phyloP scores from a whole-genome alignment of 495 filamentous ascomycete species.

The Penicillium canescens region DNA sequence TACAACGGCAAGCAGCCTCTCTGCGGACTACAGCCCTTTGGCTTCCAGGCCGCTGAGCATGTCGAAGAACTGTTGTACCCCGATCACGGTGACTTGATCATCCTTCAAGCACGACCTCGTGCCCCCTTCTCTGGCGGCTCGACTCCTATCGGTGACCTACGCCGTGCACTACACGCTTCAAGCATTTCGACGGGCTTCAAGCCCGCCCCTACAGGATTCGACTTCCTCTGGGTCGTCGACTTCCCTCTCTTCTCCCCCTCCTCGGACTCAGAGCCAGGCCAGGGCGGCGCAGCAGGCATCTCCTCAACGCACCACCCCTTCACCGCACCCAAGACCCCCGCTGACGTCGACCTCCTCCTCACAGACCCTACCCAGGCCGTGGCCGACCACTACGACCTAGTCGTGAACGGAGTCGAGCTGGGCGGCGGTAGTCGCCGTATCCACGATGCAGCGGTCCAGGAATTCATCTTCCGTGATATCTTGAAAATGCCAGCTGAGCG shows the following conservation, averaged over 20 bases:
- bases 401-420: conserved; percentile 92
- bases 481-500: conserved; percentile 64
- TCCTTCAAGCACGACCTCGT: conserved; percentile 75
- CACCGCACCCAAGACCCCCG: conserved; percentile 73
- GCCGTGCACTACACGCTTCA: conserved; percentile 66
- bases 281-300: conserved; percentile 77
- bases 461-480: conserved; percentile 81
- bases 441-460: conserved; percentile 80
- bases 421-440: conserved; percentile 93
- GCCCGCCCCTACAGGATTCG: conserved; percentile 52
- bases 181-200: conserved; percentile 63
- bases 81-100: conserved; percentile 71
- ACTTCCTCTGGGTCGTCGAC: conserved; percentile 79
- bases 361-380: conserved; percentile 69
- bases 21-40: conserved; percentile 70
- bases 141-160: conserved; percentile 76
- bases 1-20: conserved; percentile 69
- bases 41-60: conserved; percentile 67
- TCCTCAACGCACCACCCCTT: conserved; percentile 95
- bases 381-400: conserved; percentile 91
- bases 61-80: conserved; percentile 52
- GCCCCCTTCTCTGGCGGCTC: conserved; percentile 62
- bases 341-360: conserved; percentile 73
- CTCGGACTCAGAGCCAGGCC: conserved; percentile 71
- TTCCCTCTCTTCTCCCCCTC: conserved; percentile 89